Percentiles rank a stretch among this genome's conserved stretches.
These are phyloP conservation scores for Panaeolus papilionaceus DNA, from an alignment of 768 basidiomycete species.

Conservation along the genomic window DNA sequence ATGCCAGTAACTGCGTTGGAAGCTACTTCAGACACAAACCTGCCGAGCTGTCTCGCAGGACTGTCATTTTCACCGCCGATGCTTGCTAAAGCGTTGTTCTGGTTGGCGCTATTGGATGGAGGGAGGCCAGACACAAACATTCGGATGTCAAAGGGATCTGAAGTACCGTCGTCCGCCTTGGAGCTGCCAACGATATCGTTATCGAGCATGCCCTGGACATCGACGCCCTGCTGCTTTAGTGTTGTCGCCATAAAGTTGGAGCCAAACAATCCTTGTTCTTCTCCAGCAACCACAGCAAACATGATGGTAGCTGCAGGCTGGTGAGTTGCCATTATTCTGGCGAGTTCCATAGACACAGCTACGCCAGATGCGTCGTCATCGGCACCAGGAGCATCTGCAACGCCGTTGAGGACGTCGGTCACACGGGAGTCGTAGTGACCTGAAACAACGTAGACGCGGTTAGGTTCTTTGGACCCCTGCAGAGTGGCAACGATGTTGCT, in stretches of 20 bases:
- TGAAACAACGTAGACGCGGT: slow-evolving; percentile 57
- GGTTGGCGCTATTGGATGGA: slow-evolving; percentile 44
- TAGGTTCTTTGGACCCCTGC: slow-evolving; percentile 51
- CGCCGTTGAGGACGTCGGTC: slow-evolving; percentile 44
- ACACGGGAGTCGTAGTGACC: slow-evolving; percentile 62
- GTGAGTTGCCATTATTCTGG: slow-evolving; percentile 55
- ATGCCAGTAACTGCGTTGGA: slow-evolving; percentile 55
- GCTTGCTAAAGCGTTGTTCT: slow-evolving; percentile 39
- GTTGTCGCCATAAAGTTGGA: slow-evolving; percentile 52
- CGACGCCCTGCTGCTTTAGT: slow-evolving; percentile 46
- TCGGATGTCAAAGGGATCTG: slow-evolving; percentile 54
- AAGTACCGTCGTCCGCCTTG: slow-evolving; percentile 52
- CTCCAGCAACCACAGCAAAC: slow-evolving; percentile 56
- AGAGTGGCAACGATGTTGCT: slow-evolving; percentile 60
- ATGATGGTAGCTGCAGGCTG: slow-evolving; percentile 56
- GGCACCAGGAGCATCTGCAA: slow-evolving; percentile 55
- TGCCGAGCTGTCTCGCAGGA: slow-evolving; percentile 55
- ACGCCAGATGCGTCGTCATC: slow-evolving; percentile 63
- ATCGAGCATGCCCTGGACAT: slow-evolving; percentile 63
- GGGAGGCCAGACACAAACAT: slow-evolving; percentile 61
- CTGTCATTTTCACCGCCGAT: slow-evolving; percentile 63
- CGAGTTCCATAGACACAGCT: slow-evolving; percentile 60
- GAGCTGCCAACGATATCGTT: slow-evolving; percentile 64
- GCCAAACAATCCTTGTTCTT: slow-evolving; percentile 59
- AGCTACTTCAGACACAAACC: slow-evolving; percentile 58